These are phyloP conservation scores for Calycina marina DNA, from an alignment of 2,329 filamentous ascomycete species.

Conservation along the genomic window DNA sequence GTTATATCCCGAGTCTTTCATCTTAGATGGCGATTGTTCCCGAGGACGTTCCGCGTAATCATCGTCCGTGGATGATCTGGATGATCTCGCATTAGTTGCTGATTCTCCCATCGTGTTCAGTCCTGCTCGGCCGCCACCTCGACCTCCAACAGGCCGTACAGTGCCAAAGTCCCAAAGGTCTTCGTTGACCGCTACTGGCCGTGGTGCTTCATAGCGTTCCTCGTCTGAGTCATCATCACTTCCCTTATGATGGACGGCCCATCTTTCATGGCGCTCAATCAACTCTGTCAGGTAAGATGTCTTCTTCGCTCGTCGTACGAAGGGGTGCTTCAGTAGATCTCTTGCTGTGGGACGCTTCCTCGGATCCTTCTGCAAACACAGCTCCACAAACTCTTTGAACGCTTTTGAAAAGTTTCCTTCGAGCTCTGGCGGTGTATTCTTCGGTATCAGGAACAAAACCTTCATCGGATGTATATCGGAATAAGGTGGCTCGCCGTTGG, in stretches of 20 bases:
- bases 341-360: constrained; percentile 75
- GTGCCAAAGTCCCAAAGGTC: constrained; percentile 99
- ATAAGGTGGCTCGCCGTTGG: constrained; percentile 84
- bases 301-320: constrained; percentile 82
- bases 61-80: constrained; percentile 34
- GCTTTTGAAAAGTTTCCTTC: constrained; percentile 69
- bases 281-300: constrained; percentile 94
- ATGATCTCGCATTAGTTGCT: constrained; percentile 59
- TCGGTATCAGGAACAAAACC: constrained; percentile 88
- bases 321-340: constrained; percentile 78
- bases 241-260: constrained; percentile 67
- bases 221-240: constrained; percentile 51
- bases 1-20: constrained; percentile 25
- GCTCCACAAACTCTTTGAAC: constrained; percentile 73
- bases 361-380: constrained; percentile 79
- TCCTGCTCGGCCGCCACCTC: constrained; percentile 44
- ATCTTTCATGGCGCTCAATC: constrained; percentile 80
- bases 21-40: constrained; percentile 37
- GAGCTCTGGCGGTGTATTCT: constrained; percentile 73
- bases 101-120: constrained; percentile 66
- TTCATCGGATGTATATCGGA: constrained; percentile 98
- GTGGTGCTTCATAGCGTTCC: constrained; percentile 29
- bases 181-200: constrained; percentile 44
- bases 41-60: constrained; percentile 38
- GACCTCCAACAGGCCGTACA: constrained; percentile 62